These are phyloP conservation scores for Exophiala sp. DNA, from an alignment of 2,329 filamentous ascomycete genomes.

Conservation along the genomic window DNA sequence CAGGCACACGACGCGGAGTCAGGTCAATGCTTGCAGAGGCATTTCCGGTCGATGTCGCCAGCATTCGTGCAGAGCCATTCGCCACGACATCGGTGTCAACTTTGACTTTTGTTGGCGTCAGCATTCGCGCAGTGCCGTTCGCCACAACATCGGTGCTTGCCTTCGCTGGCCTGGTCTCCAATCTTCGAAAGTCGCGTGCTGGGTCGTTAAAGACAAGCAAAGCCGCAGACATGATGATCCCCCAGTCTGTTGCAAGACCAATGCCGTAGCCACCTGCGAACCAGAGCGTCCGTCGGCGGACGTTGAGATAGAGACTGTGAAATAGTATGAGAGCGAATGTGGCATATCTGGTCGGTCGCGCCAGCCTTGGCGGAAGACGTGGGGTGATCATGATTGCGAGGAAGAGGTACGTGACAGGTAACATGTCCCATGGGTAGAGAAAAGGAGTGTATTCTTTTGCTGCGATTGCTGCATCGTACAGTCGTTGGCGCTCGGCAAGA, in stretches of 20 bases:
- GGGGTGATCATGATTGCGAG: slow-evolving; percentile 21
- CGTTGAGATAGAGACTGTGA: slow-evolving; percentile 12
- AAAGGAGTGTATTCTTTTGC: slow-evolving; percentile 23
- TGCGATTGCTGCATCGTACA: slow-evolving; percentile 20
- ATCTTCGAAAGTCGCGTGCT: slow-evolving; percentile 53
- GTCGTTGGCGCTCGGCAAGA: slow-evolving; percentile 20
- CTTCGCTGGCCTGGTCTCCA: slow-evolving; percentile 42
- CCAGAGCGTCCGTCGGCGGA: slow-evolving; percentile 41
- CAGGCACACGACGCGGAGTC: slow-evolving; percentile 7
- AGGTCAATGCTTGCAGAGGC: background rate
- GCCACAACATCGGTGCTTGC: background rate
- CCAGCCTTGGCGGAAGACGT: slow-evolving; percentile 9
- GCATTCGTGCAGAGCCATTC: slow-evolving; percentile 1
- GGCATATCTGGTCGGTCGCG: slow-evolving; percentile 6
- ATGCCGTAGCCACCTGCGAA: slow-evolving; percentile 54
- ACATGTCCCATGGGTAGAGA: slow-evolving; percentile 27
- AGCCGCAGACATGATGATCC: slow-evolving; percentile 50
- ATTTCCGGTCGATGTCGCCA: background rate
- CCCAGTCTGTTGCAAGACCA: slow-evolving; percentile 54
- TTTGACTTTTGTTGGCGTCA: background rate
- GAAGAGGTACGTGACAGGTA: slow-evolving; percentile 24
- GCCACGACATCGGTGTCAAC: background rate
- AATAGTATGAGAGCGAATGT: slow-evolving; percentile 14
- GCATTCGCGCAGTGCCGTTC: background rate
- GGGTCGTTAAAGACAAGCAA: slow-evolving; percentile 56